phyloP scores from a whole-genome alignment of 768 basidiomycete species.

The Lentinula lateritia region DNA sequence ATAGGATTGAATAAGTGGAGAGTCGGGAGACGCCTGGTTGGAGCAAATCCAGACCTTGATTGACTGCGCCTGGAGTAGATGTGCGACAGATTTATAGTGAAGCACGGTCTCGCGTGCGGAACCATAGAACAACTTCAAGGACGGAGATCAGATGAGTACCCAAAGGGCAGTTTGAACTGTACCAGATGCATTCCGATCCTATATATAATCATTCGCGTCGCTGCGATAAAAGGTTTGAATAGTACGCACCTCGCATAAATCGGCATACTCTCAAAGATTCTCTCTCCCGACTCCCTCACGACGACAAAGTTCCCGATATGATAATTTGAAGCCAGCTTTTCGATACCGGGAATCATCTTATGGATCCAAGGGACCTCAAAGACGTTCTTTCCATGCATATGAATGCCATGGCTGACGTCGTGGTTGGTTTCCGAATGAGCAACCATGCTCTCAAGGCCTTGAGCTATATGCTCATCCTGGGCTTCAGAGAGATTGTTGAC shows the following conservation, averaged over 20 bases:
- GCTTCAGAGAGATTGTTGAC: conserved; percentile 31
- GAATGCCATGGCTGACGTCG: conserved; percentile 25
- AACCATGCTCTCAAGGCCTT: conserved; percentile 29
- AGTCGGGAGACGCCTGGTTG: background rate
- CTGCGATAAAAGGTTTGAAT: conserved; percentile 7
- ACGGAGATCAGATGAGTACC: background rate
- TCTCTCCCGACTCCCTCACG: conserved; percentile 38
- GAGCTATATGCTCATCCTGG: conserved; percentile 23
- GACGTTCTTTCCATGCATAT: conserved; percentile 23
- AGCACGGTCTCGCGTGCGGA: conserved; percentile 43
- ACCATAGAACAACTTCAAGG: conserved; percentile 46
- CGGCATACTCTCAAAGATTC: conserved; percentile 72
- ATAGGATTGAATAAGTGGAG: background rate
- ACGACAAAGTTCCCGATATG: conserved; percentile 59
- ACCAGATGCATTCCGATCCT: conserved; percentile 67
- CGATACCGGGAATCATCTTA: conserved; percentile 48
- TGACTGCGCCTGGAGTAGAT: conserved; percentile 49
- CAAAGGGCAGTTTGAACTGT: background rate
- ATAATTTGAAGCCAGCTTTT: conserved; percentile 44
- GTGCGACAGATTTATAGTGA: conserved; percentile 40
- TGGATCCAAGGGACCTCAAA: conserved; percentile 33
- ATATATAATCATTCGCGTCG: background rate
- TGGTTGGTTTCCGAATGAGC: conserved; percentile 23
- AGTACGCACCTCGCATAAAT: conserved; percentile 46
- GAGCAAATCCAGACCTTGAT: conserved; percentile 31